A percentile compares a stretch with the other conserved stretches of the same genome.
These are phyloP conservation scores for Stramenopiles sp. DNA, from an alignment of 352 stramenopile species.

Conservation along the genomic window DNA sequence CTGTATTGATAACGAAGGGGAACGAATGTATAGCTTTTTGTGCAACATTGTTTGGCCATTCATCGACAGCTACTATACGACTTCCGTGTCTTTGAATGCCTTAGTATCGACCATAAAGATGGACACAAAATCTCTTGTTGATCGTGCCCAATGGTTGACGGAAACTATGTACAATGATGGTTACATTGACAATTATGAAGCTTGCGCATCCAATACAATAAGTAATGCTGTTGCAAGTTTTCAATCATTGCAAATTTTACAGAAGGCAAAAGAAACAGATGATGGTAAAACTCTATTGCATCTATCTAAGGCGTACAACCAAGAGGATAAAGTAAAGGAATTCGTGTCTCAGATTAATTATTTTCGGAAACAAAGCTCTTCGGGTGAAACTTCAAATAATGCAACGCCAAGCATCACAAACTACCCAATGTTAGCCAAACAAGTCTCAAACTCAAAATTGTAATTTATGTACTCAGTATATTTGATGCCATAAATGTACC, in stretches of 20 bases:
- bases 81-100: background rate
- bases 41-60: slow-evolving; percentile 57
- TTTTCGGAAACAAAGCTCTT: background rate
- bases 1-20: slow-evolving; percentile 13
- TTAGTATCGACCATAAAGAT: background rate
- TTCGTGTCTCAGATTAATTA: background rate
- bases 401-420: background rate
- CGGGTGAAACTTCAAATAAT: background rate
- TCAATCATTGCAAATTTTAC: background rate
- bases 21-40: slow-evolving; percentile 39
- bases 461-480: slow-evolving; percentile 1
- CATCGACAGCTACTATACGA: slow-evolving; percentile 33
- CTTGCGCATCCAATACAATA: slow-evolving; percentile 1
- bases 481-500: background rate
- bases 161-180: slow-evolving; percentile 12
- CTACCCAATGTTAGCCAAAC: slow-evolving; percentile 2
- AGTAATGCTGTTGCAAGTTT: slow-evolving; percentile 5
- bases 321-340: background rate
- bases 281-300: background rate
- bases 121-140: background rate
- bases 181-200: background rate
- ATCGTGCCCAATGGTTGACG: background rate
- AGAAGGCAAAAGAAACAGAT: background rate
- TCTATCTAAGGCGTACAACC: background rate
- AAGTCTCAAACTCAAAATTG: slow-evolving; percentile 1